Base-by-base conservation (phyloP, 192 early-diverging fungal species). In the Paraglomus occultum region DNA sequence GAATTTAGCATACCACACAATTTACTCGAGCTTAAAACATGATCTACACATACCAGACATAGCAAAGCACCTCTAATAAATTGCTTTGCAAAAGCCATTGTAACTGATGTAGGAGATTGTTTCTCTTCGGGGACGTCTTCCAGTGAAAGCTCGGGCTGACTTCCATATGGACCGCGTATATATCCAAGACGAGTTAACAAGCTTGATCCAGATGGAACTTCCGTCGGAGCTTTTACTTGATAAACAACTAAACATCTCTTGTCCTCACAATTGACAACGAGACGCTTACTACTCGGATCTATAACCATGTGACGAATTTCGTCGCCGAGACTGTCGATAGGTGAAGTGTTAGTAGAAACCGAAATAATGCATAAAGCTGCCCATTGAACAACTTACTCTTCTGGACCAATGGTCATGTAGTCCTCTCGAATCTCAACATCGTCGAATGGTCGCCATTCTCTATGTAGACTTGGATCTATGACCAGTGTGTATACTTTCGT, bases 201-300 rank as follows among this genome's bases (percentile, higher is more conserved):
- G 3, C 18, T 58, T 2, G 53, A 23, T 17, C 17, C 44, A 18
- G 45, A 22, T 54, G 65, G 22, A 1, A 67, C 65, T 17, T 43
- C 17, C 11, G 67, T 23, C 5, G 67, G 51, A 48, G 15, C 17
- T 8, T 70, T 70, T 9, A 48, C 67, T n/a, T 70, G 14, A 58
- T 48, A 58, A 2, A 49, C 20, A 8, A 53, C 46, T 15, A 70
- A 15, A 6, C 46, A 58, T 58, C 11, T 22, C 1, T 42, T 59
- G 45, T 70, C 46, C 17, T 59, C 15, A n/a, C 47, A 58, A 70
- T 46, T 48, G 22, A 38, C 54, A 4, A 48, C 45, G 17, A 70
- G 54, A 39, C 67, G 39, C 59, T 70, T 45, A 3, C 67, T 55
- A 12, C 22, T 70, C 20, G 54, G 54, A 58, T 70, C 67, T 54